Conservation (phyloP, 2,329 filamentous ascomycete species). For the Ascochyta lentis region DNA sequence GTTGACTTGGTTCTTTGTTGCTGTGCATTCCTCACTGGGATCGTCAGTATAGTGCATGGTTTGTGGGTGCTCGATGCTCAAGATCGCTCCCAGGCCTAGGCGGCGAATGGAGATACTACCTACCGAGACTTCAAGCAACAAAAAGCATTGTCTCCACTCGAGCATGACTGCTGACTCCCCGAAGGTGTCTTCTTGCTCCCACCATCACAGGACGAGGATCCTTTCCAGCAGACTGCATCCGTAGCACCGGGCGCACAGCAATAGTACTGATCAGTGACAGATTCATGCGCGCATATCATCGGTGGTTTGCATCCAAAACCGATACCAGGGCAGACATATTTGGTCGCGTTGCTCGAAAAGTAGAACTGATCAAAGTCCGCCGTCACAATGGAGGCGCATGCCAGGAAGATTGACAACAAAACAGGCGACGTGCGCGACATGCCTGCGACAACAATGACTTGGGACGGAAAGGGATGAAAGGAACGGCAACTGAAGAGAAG, state of each 20-base stretch:
- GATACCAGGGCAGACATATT: conserved; percentile 17
- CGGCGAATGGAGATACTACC: neutral
- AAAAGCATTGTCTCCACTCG: conserved; percentile 14
- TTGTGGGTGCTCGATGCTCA: neutral
- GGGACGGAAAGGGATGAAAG: neutral
- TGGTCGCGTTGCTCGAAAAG: conserved; percentile 20
- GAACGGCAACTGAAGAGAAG: neutral
- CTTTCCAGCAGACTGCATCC: conserved; percentile 22
- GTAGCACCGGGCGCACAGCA: conserved; percentile 21
- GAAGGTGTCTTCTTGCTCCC: conserved; percentile 12
- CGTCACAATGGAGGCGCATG: neutral
- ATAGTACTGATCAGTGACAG: conserved; percentile 22
- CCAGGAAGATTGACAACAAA: neutral
- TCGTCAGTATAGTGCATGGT: neutral
- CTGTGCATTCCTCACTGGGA: conserved; percentile 27
- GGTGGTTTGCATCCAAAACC: conserved; percentile 19
- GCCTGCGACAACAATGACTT: neutral
- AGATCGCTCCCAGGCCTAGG: neutral
- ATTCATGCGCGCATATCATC: conserved; percentile 21
- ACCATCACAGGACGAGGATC: conserved; percentile 10
- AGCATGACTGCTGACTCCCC: conserved; percentile 19
- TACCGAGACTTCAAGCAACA: conserved; percentile 25
- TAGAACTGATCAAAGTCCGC: conserved; percentile 22
- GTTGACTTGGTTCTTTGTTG: conserved; percentile 24
- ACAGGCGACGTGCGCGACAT: conserved; percentile 3